Evolutionary conservation across 768 basidiomycete genomes (phyloP), one percentile per base, ranked within the genome.

Genomic region (Leucosporidium scottii): DNA sequence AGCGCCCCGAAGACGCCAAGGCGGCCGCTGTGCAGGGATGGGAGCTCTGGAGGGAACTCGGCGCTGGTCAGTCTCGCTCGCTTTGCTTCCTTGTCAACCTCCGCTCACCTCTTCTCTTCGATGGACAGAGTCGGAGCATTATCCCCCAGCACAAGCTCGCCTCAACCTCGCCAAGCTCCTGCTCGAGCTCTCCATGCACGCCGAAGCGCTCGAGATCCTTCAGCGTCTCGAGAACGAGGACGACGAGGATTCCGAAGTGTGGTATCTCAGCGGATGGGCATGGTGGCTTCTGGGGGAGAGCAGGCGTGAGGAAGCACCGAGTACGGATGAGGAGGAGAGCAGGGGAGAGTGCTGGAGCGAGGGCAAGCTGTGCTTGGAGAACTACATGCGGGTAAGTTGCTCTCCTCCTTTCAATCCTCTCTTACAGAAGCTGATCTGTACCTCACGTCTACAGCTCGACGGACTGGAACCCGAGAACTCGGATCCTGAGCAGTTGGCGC

Each of bases 191-290:
- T 59, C 63, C 7, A 56, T 59, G 25, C 66, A 67, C 30, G 64
- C 59, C 17, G 31, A 63, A 5, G 73, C 75, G 8, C 64, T 75
- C 44, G 74, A 76, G 61, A 70, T 76, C 31, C 65, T 76, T 25
- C 59, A 73, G 27, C 63, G 67, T 4, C 68, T 75, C 56, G 74
- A 76, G 61, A 64, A 72, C 34, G 75, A 76, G 63, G 73, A 76
- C 70, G 75, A 75, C 56, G 73, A 75, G 64, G 74, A 76, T 39
- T 34, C 69, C 1, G 74, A 76, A 53, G 65, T 75, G 59, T 71
- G 71, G 64, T 76, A 76, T 64, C 66, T 75, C 1, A 64, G 66
- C 30, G 75, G 73, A 4, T 71, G 74, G 68, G 70, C 67, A 0
- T 71, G 70, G 70, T 74, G 64, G 64, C 54, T 69, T 1, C 51